Conservation (phyloP, 345 rosid genomes). For the Hypericum androsaemum region DNA sequence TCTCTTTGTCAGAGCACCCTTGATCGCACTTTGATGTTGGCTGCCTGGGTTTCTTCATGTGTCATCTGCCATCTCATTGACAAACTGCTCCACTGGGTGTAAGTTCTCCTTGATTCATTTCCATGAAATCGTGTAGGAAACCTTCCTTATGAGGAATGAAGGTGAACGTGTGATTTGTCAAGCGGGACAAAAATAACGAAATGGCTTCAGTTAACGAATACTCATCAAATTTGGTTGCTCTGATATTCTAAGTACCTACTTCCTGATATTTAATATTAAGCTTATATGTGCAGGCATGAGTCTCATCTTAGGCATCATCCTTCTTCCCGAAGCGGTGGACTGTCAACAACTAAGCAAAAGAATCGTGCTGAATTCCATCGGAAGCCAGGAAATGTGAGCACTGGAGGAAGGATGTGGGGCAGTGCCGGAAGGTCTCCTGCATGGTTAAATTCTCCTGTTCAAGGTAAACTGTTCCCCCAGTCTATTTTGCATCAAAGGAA, state of each 20-base stretch:
- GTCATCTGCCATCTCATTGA: conserved; percentile 30
- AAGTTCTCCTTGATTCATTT: conserved; percentile 16
- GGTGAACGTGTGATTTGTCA: too few species aligned
- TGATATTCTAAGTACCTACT: too few species aligned
- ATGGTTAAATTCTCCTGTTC: conserved; percentile 52
- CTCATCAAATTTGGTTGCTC: too few species aligned
- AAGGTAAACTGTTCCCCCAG: conserved; percentile 25
- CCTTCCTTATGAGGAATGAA: too few species aligned
- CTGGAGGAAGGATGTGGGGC: conserved; percentile 41
- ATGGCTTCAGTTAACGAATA: too few species aligned
- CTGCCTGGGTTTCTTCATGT: conserved; percentile 29
- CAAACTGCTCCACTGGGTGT: conserved; percentile 22
- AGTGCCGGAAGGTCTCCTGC: conserved; percentile 30
- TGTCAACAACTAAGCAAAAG: conserved; percentile 16
- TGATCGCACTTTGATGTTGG: conserved; percentile 51
- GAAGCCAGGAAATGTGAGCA: conserved; percentile 33
- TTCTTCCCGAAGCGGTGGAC: conserved; percentile 11
- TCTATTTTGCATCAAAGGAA: not conserved
- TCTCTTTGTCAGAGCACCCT: conserved; percentile 51
- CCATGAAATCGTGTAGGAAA: not conserved
- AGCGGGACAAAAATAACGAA: too few species aligned
- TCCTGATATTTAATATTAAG: too few species aligned
- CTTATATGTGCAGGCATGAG: conserved; percentile 20
- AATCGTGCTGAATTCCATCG: conserved; percentile 63
- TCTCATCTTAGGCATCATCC: conserved; percentile 13